Conservation (phyloP, 2,329 filamentous ascomycete species). For the Neopestalotiopsis sp. region DNA sequence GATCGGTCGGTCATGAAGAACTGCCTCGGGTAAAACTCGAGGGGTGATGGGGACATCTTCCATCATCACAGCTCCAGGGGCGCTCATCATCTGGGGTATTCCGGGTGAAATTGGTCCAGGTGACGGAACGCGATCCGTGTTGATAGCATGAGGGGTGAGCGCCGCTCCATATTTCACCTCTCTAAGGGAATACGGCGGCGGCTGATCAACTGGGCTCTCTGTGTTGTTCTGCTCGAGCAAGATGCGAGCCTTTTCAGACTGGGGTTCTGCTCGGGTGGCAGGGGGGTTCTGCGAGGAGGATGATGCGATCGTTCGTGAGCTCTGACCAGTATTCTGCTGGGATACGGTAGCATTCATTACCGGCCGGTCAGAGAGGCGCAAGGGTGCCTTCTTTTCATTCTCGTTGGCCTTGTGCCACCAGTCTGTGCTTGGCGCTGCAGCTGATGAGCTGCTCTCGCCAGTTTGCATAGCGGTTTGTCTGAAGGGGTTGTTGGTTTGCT, state of each 20-base stretch:
- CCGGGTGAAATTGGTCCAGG: constrained; percentile 68
- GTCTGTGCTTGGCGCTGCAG: constrained; percentile 20
- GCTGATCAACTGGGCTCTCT: constrained; percentile 41
- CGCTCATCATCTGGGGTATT: constrained; percentile 65
- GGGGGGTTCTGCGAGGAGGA: constrained; percentile 31
- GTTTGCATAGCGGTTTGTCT: constrained; percentile 39
- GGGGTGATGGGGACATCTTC: constrained; percentile 60
- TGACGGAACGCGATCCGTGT: constrained; percentile 56
- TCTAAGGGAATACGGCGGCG: constrained; percentile 60
- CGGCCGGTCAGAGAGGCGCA: constrained; percentile 24
- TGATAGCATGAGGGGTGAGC: constrained; percentile 59
- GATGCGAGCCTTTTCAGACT: constrained; percentile 44
- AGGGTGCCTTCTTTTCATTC: constrained; percentile 29
- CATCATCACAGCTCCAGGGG: constrained; percentile 65
- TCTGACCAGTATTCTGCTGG: constrained; percentile 26
- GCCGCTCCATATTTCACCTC: constrained; percentile 60
- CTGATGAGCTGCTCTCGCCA: constrained; percentile 19
- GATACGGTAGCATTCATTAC: constrained; percentile 24
- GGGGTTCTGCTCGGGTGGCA: constrained; percentile 27
- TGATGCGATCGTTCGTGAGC: constrained; percentile 29
- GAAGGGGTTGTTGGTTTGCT: constrained; percentile 51
- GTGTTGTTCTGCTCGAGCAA: constrained; percentile 42
- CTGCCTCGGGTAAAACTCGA: constrained; percentile 28
- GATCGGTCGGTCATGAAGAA: constrained; percentile 48
- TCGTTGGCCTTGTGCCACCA: constrained; percentile 33